Conservation (phyloP, 2,329 filamentous ascomycete species). For the Trichothecium sympodiale region DNA sequence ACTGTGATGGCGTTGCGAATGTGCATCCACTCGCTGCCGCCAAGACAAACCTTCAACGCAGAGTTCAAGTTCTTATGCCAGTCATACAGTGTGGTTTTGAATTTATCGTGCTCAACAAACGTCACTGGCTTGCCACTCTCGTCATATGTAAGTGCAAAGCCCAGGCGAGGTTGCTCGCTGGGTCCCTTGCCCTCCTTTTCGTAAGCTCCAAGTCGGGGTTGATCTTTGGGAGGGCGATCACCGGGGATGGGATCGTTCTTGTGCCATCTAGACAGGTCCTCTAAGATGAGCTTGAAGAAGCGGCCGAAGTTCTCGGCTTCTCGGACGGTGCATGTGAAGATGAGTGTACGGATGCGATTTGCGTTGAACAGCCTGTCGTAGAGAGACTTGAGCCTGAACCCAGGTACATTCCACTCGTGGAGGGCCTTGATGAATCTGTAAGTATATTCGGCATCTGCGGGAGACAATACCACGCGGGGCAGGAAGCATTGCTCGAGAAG, state of each 20-base stretch:
- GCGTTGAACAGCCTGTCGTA: conserved; percentile 77
- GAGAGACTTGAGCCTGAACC: conserved; percentile 77
- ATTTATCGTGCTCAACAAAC: conserved; percentile 76
- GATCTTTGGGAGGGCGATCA: conserved; percentile 19
- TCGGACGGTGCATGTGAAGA: conserved; percentile 81
- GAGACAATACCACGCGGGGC: conserved; percentile 75
- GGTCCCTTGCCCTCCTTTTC: conserved; percentile 60
- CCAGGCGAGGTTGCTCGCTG: conserved; percentile 49
- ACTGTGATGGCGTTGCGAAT: conserved; percentile 92
- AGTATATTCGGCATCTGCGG: conserved; percentile 78
- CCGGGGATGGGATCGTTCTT: conserved; percentile 49
- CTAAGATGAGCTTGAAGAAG: conserved; percentile 73
- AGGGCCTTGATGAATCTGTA: conserved; percentile 81
- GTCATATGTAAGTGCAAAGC: conserved; percentile 68
- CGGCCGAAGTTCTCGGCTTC: conserved; percentile 90
- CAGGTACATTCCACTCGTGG: conserved; percentile 71
- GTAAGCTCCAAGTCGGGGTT: conserved; percentile 60
- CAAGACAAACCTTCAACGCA: conserved; percentile 72
- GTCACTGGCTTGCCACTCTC: conserved; percentile 52
- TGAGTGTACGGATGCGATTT: conserved; percentile 67
- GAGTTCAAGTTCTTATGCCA: conserved; percentile 80
- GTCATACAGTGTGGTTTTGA: conserved; percentile 72
- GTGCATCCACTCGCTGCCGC: conserved; percentile 87
- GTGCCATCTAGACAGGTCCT: conserved; percentile 79
- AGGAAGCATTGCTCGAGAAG: conserved; percentile 86